These are phyloP conservation scores for Kwoniella sp. DNA, from an alignment of 768 basidiomycete genomes.

Conservation along the genomic window DNA sequence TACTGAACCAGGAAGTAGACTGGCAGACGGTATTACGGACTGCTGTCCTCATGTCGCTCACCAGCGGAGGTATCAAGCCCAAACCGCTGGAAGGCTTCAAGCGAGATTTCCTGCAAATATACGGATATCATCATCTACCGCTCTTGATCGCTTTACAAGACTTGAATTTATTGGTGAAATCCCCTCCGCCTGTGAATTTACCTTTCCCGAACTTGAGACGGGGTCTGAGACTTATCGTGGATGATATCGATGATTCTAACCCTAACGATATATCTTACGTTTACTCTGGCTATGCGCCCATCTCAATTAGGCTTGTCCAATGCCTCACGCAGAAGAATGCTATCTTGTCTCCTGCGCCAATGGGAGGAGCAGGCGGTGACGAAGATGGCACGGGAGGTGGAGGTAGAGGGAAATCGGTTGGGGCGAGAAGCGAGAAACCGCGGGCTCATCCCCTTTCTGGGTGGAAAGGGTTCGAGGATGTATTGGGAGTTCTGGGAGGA, in stretches of 20 bases:
- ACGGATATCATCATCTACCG: conserved; percentile 64
- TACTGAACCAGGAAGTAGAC: conserved; percentile 83
- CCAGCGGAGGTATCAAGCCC: conserved; percentile 79
- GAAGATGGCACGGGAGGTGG: conserved; percentile 59
- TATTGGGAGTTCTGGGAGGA: conserved; percentile 77
- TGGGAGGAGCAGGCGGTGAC: conserved; percentile 26
- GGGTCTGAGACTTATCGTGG: conserved; percentile 83
- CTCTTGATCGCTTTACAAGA: conserved; percentile 57
- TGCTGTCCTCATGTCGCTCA: conserved; percentile 82
- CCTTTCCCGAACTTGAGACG: conserved; percentile 74
- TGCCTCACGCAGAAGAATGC: conserved; percentile 89
- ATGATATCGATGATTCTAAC: conserved; percentile 66
- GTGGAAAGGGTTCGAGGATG: conserved; percentile 97
- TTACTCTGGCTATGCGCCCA: conserved; percentile 95
- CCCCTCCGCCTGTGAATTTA: conserved; percentile 64
- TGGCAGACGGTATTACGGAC: conserved; percentile 76
- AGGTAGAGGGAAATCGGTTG: conserved; percentile 53
- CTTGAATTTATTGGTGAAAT: conserved; percentile 62
- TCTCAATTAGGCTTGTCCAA: conserved; percentile 87
- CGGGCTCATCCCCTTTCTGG: conserved; percentile 88
- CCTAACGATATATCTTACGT: conserved; percentile 95
- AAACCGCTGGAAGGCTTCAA: conserved; percentile 85
- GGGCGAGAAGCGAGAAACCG: conserved; percentile 60
- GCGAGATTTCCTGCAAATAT: conserved; percentile 86
- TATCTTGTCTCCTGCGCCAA: conserved; percentile 60